Conservation (phyloP, 192 early-diverging fungal species). For the Chytriomyces sp. region DNA sequence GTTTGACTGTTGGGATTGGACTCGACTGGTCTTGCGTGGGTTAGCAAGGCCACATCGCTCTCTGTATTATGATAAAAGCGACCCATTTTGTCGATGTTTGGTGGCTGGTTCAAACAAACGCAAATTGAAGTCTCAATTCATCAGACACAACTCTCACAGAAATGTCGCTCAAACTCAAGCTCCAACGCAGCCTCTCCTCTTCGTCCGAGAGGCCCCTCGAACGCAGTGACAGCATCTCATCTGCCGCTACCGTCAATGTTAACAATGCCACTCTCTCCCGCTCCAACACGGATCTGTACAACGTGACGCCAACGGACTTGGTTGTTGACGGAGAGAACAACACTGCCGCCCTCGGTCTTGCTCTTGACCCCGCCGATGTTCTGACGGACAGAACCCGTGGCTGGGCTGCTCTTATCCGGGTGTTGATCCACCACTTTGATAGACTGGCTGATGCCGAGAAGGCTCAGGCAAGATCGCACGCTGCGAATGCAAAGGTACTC, state of each 20-base stretch:
- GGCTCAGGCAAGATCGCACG: slow-evolving; percentile 20
- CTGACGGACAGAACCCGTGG: slow-evolving; percentile 27
- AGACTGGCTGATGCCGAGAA: slow-evolving; percentile 27
- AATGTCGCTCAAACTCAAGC: neutral
- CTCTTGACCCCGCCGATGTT: slow-evolving; percentile 30
- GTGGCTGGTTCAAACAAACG: neutral
- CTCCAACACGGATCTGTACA: slow-evolving; percentile 2
- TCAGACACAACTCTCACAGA: neutral
- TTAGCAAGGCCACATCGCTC: too few relatives aligned
- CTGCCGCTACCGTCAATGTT: slow-evolving; percentile 1
- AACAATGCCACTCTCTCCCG: neutral
- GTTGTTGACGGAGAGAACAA: slow-evolving; percentile 15
- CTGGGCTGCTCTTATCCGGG: slow-evolving; percentile 5
- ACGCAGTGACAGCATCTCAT: neutral
- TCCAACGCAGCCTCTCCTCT: neutral
- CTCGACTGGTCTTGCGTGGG: neutral
- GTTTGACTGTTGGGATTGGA: neutral
- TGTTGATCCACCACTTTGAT: slow-evolving; percentile 13
- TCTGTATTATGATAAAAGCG: neutral
- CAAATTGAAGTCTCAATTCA: neutral
- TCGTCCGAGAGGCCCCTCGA: too few relatives aligned
- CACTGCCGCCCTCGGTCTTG: slow-evolving; percentile 19
- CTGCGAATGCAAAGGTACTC: slow-evolving; percentile 18
- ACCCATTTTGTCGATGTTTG: neutral
- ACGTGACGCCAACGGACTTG: neutral